A percentile compares a stretch with the other conserved stretches of the same genome.
Conservation (phyloP, 2,329 filamentous ascomycete genomes). For the Aspergillus carbonarius region DNA sequence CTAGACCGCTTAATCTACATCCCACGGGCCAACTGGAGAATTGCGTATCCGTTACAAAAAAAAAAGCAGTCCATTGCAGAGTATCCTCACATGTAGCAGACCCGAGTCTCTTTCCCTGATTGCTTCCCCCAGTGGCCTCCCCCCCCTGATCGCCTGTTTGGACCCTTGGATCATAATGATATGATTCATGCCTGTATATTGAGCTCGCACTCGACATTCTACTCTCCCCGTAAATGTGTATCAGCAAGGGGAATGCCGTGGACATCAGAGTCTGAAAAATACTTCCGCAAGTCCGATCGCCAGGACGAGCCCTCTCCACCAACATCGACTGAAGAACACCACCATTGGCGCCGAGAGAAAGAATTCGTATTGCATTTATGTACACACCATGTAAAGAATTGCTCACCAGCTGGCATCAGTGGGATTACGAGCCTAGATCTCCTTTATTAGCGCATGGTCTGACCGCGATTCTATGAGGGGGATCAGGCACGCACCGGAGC, state of each 20-base stretch:
- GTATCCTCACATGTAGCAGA: neutral
- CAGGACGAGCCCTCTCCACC: neutral
- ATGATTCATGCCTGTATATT: neutral
- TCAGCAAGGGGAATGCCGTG: neutral
- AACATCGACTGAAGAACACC: conserved; percentile 15
- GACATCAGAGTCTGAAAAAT: neutral
- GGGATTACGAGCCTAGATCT: conserved; percentile 38
- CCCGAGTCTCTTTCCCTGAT: neutral
- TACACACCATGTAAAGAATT: conserved; percentile 32
- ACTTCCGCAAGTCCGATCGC: neutral
- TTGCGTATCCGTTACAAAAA: neutral
- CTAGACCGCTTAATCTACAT: neutral
- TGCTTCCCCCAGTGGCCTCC: neutral
- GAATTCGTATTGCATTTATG: conserved; percentile 42
- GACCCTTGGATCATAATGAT: neutral
- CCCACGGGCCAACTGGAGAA: neutral
- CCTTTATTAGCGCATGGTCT: neutral
- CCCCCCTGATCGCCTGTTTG: neutral
- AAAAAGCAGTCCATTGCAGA: neutral
- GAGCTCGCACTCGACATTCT: neutral
- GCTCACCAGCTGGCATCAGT: conserved; percentile 40
- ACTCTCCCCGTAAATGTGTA: neutral
- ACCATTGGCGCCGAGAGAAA: conserved; percentile 32
- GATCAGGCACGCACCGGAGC: conserved; percentile 57
- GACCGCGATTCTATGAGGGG: neutral